A percentile compares a stretch with the other conserved stretches of the same genome.
Evolutionary conservation across 2,329 filamentous ascomycete species (phyloP).

Genomic region (Fusarium sacchari): DNA sequence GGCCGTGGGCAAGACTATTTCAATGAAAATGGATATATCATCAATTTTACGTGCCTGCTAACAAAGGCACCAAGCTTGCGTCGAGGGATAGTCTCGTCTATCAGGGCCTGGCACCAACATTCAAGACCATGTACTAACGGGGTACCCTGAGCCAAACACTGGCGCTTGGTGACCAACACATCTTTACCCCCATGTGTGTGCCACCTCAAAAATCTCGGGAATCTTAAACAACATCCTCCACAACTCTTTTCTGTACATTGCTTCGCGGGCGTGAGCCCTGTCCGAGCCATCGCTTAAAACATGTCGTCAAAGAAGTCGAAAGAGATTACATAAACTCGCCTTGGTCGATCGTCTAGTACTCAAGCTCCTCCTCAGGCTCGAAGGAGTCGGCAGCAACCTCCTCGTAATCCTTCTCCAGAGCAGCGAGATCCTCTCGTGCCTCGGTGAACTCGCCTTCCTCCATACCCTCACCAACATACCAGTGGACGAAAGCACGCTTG

Average conservation of each 20-base stretch:
- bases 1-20: not conserved
- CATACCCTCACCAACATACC: constrained; percentile 91
- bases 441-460: constrained; percentile 92
- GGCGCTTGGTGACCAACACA: constrained; percentile 36
- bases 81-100: constrained; percentile 46
- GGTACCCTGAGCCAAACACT: constrained; percentile 41
- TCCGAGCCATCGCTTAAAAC: constrained; percentile 29
- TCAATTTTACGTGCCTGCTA: constrained; percentile 47
- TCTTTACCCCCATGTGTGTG: constrained; percentile 36
- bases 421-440: constrained; percentile 85
- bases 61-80: constrained; percentile 30
- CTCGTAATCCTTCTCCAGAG: constrained; percentile 87
- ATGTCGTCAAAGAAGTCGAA: constrained; percentile 36
- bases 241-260: constrained; percentile 36
- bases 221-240: constrained; percentile 44
- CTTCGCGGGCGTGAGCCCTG: constrained; percentile 22
- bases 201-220: constrained; percentile 43
- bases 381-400: constrained; percentile 81
- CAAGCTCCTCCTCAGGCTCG: constrained; percentile 70
- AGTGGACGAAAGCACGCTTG: constrained; percentile 80
- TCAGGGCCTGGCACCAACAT: constrained; percentile 42
- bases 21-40: constrained; percentile 44
- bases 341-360: constrained; percentile 73
- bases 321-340: constrained; percentile 31
- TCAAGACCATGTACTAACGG: constrained; percentile 40